Evolutionary conservation across 441 rosid genomes (phyloP).

Genomic region (Eruca vesicaria): DNA sequence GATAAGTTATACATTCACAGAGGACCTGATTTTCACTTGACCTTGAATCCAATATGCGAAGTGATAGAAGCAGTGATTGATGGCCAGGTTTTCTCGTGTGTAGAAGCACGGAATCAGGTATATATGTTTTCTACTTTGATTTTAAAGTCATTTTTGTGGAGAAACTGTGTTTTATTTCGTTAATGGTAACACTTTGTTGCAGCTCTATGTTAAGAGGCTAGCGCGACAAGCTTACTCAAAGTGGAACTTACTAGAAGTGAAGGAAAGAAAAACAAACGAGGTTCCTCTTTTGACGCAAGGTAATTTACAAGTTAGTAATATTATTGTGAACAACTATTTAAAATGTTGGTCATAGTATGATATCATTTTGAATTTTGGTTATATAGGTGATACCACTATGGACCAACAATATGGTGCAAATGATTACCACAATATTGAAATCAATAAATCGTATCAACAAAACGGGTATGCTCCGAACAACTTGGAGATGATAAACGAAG

Average conservation of each 20-base stretch:
- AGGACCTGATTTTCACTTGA: constrained; percentile 36
- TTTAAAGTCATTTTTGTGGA: background rate
- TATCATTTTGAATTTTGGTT: background rate
- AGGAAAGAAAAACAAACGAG: constrained; percentile 46
- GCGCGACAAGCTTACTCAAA: constrained; percentile 57
- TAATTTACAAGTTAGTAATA: constrained; percentile 13
- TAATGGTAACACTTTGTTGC: background rate
- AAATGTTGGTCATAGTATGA: background rate
- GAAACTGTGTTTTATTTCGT: background rate
- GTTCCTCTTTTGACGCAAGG: constrained; percentile 59
- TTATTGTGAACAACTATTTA: background rate
- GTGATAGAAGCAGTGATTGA: constrained; percentile 44
- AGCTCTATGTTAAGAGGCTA: constrained; percentile 46
- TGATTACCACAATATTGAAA: constrained; percentile 20
- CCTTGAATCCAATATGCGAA: constrained; percentile 74
- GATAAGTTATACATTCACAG: constrained; percentile 47
- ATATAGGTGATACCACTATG: constrained; percentile 25
- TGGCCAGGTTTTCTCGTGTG: constrained; percentile 36
- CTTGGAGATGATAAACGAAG: constrained; percentile 26
- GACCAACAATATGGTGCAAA: constrained; percentile 22
- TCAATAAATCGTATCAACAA: constrained; percentile 21
- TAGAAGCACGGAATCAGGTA: constrained; percentile 54
- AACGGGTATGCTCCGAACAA: constrained; percentile 10
- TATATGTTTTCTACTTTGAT: background rate
- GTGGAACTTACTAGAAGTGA: constrained; percentile 52